Conservation (phyloP, 2,329 filamentous ascomycete species). For the Akanthomyces dipterigenus region DNA sequence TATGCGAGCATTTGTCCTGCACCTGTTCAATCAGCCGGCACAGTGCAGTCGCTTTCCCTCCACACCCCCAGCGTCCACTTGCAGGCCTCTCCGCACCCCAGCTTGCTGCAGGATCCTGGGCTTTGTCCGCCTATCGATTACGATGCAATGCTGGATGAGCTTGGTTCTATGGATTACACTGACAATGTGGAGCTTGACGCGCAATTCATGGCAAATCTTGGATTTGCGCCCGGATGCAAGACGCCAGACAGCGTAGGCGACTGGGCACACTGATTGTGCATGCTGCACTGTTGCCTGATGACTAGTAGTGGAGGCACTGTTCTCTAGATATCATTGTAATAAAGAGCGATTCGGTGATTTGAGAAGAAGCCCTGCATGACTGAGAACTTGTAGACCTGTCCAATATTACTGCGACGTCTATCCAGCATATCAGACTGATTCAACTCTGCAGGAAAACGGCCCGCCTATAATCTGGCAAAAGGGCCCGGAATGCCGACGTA, state of each 20-base stretch:
- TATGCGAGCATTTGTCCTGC: not conserved
- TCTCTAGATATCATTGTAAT: not conserved
- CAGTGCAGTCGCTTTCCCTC: not conserved
- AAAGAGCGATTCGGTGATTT: no score
- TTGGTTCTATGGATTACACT: conserved; percentile 43
- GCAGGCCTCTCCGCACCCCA: conserved; percentile 13
- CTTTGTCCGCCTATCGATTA: conserved; percentile 34
- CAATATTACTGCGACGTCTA: no score
- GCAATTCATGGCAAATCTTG: conserved; percentile 61
- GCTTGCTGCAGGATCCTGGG: conserved; percentile 15
- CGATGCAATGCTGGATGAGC: conserved; percentile 45
- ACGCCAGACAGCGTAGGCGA: conserved; percentile 37
- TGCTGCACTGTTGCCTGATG: not conserved
- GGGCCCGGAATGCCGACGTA: no score
- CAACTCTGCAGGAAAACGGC: no score
- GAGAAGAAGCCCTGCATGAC: no score
- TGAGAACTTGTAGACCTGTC: no score
- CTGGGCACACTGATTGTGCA: conserved; percentile 20
- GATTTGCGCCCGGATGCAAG: conserved; percentile 56
- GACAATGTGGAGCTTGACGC: conserved; percentile 48
- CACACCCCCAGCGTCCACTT: not conserved
- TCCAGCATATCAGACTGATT: no score
- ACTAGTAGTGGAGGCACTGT: not conserved
- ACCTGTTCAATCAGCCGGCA: not conserved
- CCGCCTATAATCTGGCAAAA: no score